Conservation (phyloP, 306 rosid species). For the Casuarina equisetifolia region DNA sequence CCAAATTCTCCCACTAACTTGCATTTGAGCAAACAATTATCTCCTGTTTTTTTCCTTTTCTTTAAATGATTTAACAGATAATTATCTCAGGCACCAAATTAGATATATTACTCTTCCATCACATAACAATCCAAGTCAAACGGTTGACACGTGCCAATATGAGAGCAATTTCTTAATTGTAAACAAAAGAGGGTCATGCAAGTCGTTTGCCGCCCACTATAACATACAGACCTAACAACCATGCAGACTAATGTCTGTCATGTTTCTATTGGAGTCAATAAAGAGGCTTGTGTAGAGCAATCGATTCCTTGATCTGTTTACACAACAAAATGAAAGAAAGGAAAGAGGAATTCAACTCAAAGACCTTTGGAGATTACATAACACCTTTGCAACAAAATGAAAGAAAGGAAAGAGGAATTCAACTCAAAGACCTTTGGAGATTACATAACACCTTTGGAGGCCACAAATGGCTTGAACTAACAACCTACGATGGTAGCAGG, state of each 20-base stretch:
- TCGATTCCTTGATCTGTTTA: neutral
- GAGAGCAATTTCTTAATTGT: slow-evolving; percentile 9
- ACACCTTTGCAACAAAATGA: too few species aligned
- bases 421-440: too few species aligned
- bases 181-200: slow-evolving; percentile 18
- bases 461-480: too few species aligned
- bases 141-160: slow-evolving; percentile 4
- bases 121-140: slow-evolving; percentile 7
- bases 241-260: slow-evolving; percentile 1
- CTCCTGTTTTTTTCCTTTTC: too few species aligned
- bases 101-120: neutral
- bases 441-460: too few species aligned
- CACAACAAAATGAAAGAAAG: neutral
- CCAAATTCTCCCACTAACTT: neutral
- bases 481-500: too few species aligned
- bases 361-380: too few species aligned
- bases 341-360: neutral
- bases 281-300: neutral
- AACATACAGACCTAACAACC: slow-evolving; percentile 6
- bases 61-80: too few species aligned
- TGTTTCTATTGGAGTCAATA: neutral
- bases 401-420: too few species aligned
- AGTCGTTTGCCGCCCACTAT: neutral
- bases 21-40: neutral
- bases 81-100: slow-evolving; percentile 13